Percentiles rank a stretch among this genome's conserved stretches.
phyloP scores from a whole-genome alignment of 768 basidiomycete genomes.

The Daedalea quercina region DNA sequence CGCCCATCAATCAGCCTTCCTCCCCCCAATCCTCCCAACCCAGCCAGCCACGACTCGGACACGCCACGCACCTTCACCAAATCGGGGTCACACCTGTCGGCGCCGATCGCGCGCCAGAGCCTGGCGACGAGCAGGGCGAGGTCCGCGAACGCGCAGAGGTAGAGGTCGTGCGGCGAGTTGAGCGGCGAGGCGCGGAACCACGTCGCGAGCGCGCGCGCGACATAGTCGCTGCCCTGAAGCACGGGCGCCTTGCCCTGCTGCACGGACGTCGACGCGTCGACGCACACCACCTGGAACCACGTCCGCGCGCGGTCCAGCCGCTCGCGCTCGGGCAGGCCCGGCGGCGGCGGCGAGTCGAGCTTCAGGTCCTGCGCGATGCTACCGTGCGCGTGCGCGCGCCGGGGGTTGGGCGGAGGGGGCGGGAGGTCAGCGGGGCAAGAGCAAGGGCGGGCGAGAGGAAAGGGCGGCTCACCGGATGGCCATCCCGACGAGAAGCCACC shows the following conservation, averaged over 20 bases:
- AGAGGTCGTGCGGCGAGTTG: constrained; percentile 23
- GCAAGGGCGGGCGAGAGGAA: background rate
- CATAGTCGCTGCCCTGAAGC: constrained; percentile 48
- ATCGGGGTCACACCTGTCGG: background rate
- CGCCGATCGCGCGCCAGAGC: constrained; percentile 29
- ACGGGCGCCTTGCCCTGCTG: constrained; percentile 67
- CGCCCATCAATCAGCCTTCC: background rate
- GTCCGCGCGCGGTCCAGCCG: constrained; percentile 60
- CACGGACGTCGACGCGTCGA: constrained; percentile 61
- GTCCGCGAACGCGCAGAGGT: constrained; percentile 45
- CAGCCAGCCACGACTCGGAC: no score
- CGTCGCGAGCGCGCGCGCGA: constrained; percentile 42
- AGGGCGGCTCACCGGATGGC: constrained; percentile 42
- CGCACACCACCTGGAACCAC: constrained; percentile 66
- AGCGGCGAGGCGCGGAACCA: constrained; percentile 18
- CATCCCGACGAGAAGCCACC: constrained; percentile 62
- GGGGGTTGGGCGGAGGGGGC: background rate
- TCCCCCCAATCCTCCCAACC: no score
- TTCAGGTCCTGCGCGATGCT: constrained; percentile 67
- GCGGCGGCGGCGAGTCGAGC: constrained; percentile 40
- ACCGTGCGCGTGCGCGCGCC: background rate
- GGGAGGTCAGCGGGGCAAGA: constrained; percentile 32
- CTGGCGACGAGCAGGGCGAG: constrained; percentile 42
- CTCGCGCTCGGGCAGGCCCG: constrained; percentile 43
- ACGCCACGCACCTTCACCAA: background rate